A percentile compares a stretch with the other conserved stretches of the same genome.
Evolutionary conservation across 2,329 filamentous ascomycete genomes (phyloP).

Genomic region (Monosporascus sp.): DNA sequence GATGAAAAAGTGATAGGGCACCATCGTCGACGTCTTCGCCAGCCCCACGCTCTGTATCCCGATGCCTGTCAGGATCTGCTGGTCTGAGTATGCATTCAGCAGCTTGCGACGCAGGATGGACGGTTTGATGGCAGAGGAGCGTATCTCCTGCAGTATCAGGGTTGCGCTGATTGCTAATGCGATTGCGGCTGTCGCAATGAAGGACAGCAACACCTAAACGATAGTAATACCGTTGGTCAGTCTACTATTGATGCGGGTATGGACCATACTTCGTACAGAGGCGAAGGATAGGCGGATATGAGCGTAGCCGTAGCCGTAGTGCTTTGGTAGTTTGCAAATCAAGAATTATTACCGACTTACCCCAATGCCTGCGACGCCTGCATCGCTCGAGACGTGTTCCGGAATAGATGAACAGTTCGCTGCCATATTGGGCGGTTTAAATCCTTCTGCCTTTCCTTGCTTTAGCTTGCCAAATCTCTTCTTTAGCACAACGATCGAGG

Average conservation of each 20-base stretch:
- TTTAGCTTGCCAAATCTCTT: too few relatives aligned
- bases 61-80: slow-evolving; percentile 64
- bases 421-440: slow-evolving; percentile 3
- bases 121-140: slow-evolving; percentile 30
- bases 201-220: slow-evolving; percentile 54
- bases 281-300: background rate
- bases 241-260: too few relatives aligned
- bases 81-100: slow-evolving; percentile 60
- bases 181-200: slow-evolving; percentile 57
- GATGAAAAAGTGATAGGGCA: slow-evolving; percentile 66
- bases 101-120: slow-evolving; percentile 57
- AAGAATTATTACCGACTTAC: slow-evolving; percentile 27
- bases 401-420: slow-evolving; percentile 36
- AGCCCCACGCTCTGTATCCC: slow-evolving; percentile 61
- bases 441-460: too few relatives aligned
- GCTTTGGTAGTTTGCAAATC: too few relatives aligned
- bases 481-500: too few relatives aligned
- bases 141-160: slow-evolving; percentile 51
- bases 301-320: background rate
- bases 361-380: slow-evolving; percentile 46
- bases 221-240: too few relatives aligned
- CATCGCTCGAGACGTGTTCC: slow-evolving; percentile 34
- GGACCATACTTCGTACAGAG: too few relatives aligned
- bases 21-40: slow-evolving; percentile 50
- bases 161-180: slow-evolving; percentile 49